A percentile compares a stretch with the other conserved stretches of the same genome.
Conservation (phyloP, 768 basidiomycete genomes). For the Serendipita indica region DNA sequence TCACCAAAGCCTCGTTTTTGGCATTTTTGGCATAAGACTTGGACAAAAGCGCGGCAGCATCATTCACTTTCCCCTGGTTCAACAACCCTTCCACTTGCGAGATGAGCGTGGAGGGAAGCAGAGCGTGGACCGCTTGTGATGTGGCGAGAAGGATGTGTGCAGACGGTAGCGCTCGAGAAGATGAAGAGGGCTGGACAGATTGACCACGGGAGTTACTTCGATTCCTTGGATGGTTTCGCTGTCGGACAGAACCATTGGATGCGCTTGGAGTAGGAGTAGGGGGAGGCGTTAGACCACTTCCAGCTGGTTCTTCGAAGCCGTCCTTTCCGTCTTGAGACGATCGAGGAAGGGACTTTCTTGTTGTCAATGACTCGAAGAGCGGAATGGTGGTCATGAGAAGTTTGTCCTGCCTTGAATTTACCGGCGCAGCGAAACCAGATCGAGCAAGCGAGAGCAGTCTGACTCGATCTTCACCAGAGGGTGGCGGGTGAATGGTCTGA, state of each 20-base stretch:
- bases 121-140: neutral
- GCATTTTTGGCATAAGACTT: conserved; percentile 44
- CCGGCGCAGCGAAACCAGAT: neutral
- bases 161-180: neutral
- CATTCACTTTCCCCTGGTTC: conserved; percentile 45
- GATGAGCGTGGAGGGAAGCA: conserved; percentile 41
- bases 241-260: conserved; percentile 22
- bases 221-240: neutral
- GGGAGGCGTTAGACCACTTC: conserved; percentile 15
- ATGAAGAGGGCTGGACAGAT: too few relatives aligned
- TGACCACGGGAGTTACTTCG: too few relatives aligned
- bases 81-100: conserved; percentile 59
- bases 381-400: neutral
- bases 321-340: neutral
- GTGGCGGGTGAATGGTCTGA: neutral
- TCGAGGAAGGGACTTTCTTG: too few relatives aligned
- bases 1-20: conserved; percentile 21
- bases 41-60: conserved; percentile 48
- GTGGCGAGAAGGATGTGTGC: neutral
- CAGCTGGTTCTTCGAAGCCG: neutral
- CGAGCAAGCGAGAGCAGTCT: neutral
- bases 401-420: neutral
- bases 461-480: neutral
- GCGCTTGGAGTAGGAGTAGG: conserved; percentile 31
- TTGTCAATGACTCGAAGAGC: neutral